Evolutionary conservation across 371 early-diverging fungal genomes (phyloP).

Genomic region (Apophysomyces variabilis): DNA sequence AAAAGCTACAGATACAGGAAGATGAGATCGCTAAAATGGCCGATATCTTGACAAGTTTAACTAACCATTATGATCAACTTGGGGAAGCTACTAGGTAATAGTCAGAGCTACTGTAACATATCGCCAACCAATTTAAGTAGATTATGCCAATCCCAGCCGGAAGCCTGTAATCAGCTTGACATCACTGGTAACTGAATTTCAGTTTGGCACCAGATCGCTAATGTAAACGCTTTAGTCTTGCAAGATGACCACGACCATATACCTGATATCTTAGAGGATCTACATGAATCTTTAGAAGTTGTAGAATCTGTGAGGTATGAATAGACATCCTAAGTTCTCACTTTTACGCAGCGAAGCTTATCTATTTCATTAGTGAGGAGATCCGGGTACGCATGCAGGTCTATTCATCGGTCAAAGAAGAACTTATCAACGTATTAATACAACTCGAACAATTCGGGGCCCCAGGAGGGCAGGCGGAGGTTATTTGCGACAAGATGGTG

Average conservation of each 20-base stretch:
- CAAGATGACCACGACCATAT: conserved; percentile 49
- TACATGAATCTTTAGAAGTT: conserved; percentile 33
- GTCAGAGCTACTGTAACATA: neutral
- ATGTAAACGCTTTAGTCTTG: conserved; percentile 23
- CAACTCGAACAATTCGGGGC: conserved; percentile 37
- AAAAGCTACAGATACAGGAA: conserved; percentile 44
- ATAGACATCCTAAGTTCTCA: neutral
- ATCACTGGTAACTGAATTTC: conserved; percentile 29
- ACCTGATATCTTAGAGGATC: conserved; percentile 44
- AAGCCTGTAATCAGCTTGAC: conserved; percentile 35
- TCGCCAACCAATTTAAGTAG: conserved; percentile 4
- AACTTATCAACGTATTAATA: conserved; percentile 32
- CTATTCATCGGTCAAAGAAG: conserved; percentile 33
- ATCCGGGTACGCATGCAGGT: conserved; percentile 33
- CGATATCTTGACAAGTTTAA: conserved; percentile 49
- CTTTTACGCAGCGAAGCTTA: neutral
- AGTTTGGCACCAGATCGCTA: neutral
- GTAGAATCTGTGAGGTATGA: conserved; percentile 40
- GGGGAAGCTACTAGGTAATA: conserved; percentile 48
- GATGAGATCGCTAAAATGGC: conserved; percentile 50
- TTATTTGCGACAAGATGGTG: conserved; percentile 38
- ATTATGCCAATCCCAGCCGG: conserved; percentile 40
- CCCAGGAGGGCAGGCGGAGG: conserved; percentile 35
- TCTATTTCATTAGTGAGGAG: conserved; percentile 33
- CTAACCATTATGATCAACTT: conserved; percentile 54